Conservation (phyloP, 345 rosid genomes). For the Sisymbrium irio region DNA sequence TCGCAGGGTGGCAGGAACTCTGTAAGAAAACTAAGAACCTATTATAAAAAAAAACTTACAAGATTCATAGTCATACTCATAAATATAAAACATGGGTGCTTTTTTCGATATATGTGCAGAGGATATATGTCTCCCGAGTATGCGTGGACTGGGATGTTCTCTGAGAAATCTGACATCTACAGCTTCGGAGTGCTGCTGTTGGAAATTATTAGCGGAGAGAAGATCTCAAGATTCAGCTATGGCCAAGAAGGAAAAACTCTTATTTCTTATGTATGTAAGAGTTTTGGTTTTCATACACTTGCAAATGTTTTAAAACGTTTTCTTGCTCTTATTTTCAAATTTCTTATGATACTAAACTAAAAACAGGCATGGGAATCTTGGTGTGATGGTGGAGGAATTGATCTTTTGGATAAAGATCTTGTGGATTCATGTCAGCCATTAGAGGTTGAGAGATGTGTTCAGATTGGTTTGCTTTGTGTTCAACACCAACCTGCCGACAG, state of each 20-base stretch:
- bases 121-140: neutral
- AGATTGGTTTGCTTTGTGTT: conserved; percentile 24
- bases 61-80: neutral
- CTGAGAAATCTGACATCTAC: conserved; percentile 46
- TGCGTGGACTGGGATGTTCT: conserved; percentile 28
- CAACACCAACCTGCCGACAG: conserved; percentile 21
- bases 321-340: neutral
- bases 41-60: neutral
- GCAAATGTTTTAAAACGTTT: neutral
- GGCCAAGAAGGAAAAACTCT: conserved; percentile 3
- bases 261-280: conserved; percentile 8
- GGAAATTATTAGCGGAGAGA: conserved; percentile 22
- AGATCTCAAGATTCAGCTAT: conserved; percentile 25
- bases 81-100: no score
- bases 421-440: neutral
- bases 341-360: neutral
- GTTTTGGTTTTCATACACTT: neutral
- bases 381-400: neutral
- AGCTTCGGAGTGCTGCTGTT: conserved; percentile 44
- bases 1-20: conserved; percentile 24
- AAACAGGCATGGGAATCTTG: conserved; percentile 20
- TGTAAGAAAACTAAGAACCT: conserved; percentile 13
- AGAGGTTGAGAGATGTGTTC: conserved; percentile 22
- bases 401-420: conserved; percentile 3
- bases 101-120: neutral